A percentile compares a stretch with the other conserved stretches of the same genome.
Evolutionary conservation across 495 filamentous ascomycete species (phyloP).

Genomic region (Trichoderma gamsii): DNA sequence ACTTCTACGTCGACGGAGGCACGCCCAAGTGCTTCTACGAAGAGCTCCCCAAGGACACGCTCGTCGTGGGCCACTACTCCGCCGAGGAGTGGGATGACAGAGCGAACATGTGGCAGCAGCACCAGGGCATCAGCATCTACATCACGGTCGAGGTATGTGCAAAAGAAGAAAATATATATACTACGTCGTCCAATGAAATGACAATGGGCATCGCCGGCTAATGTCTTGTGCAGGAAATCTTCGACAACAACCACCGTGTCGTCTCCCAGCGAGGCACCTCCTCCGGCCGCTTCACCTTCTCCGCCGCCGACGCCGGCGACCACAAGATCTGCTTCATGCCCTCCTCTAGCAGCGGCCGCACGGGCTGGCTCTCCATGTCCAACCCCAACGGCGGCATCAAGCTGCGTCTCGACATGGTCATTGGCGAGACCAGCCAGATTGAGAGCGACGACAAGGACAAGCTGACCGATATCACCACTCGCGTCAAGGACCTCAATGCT

Average conservation of each 20-base stretch:
- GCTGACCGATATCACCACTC: conserved; percentile 82
- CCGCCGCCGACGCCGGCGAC: conserved; percentile 84
- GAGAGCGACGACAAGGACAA: conserved; percentile 92
- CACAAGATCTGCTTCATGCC: conserved; percentile 93
- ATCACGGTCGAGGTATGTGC: conserved; percentile 74
- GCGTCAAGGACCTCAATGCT: conserved; percentile 83
- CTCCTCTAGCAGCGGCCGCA: conserved; percentile 51
- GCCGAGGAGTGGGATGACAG: conserved; percentile 72
- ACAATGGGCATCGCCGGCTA: background rate
- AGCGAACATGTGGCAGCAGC: conserved; percentile 56
- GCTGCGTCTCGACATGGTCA: conserved; percentile 83
- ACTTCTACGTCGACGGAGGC: conserved; percentile 91
- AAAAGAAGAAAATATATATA: background rate
- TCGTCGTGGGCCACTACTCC: conserved; percentile 87
- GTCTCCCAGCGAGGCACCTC: conserved; percentile 73
- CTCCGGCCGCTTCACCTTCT: conserved; percentile 91
- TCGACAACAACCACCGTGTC: conserved; percentile 96
- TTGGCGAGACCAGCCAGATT: conserved; percentile 92
- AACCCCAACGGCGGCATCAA: conserved; percentile 66
- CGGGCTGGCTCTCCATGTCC: conserved; percentile 64
- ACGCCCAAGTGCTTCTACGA: conserved; percentile 91
- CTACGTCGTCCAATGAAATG: too few species aligned
- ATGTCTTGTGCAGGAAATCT: conserved; percentile 59
- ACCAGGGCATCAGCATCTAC: conserved; percentile 69
- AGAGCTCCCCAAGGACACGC: conserved; percentile 91